A percentile compares a stretch with the other conserved stretches of the same genome.
Conservation (phyloP, 306 rosid species). For the Clitoria ternatea region DNA sequence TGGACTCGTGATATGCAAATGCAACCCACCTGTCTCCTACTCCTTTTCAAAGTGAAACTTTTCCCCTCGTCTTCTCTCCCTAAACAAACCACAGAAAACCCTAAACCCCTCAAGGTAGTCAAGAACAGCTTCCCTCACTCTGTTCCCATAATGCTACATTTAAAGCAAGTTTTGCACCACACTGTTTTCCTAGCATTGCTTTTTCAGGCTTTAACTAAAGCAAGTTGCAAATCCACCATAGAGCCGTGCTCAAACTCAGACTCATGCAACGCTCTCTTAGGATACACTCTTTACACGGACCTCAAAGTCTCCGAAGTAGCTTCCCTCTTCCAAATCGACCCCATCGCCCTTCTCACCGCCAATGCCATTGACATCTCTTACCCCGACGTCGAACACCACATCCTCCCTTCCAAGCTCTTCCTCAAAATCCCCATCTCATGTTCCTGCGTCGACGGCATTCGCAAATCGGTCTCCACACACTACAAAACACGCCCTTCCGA, state of each 20-base stretch:
- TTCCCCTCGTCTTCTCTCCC: background rate
- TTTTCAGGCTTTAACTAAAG: constrained; percentile 23
- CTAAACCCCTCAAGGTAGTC: constrained; percentile 21
- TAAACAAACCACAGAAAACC: constrained; percentile 1
- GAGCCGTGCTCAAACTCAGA: constrained; percentile 96
- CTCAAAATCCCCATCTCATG: constrained; percentile 79
- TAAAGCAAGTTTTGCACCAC: background rate
- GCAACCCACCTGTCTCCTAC: constrained; percentile 32
- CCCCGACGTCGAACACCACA: constrained; percentile 95
- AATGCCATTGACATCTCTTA: constrained; percentile 88
- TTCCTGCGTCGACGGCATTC: constrained; percentile 90
- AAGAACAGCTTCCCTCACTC: background rate
- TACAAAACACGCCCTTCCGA: constrained; percentile 88
- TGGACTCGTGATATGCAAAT: constrained; percentile 15
- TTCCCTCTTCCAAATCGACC: constrained; percentile 88
- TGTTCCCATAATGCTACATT: background rate
- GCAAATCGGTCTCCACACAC: constrained; percentile 71
- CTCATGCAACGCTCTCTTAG: constrained; percentile 76
- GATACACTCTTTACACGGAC: constrained; percentile 91
- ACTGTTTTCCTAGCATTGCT: constrained; percentile 11
- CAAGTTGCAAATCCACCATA: constrained; percentile 72
- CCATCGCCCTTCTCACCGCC: constrained; percentile 74
- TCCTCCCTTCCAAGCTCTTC: constrained; percentile 78
- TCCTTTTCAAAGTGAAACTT: constrained; percentile 3
- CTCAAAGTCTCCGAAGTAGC: constrained; percentile 93